Evolutionary conservation across 208 protist species (phyloP), one percentile per base, ranked within the genome.

Genomic region (Sergeia podlipaevii): DNA sequence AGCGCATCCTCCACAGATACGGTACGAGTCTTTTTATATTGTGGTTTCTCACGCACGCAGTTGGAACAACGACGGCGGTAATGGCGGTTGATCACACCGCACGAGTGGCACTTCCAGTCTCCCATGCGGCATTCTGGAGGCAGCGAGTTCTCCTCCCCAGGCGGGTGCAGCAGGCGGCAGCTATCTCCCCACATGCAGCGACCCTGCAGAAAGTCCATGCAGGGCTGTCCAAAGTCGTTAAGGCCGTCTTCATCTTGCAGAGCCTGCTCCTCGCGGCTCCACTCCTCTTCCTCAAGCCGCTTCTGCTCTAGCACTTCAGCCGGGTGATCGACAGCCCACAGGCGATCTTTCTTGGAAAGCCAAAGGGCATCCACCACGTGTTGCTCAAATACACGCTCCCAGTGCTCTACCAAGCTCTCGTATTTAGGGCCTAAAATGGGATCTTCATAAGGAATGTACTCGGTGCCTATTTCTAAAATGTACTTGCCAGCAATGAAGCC

Each of bases 41-140:
- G 90, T 49, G 84, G 81, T 64, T 93, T 93, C 67, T 96, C 90
- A 18, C 76, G 74, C 32, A 92, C 81, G 56, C 90, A 96, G 65
- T 81, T 89, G n/a, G 77, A 78, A 70, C 90, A 96, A 41, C 86
- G 78, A 21, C 85, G 78, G 33, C 89, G 86, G 67, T 87, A 96
- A 67, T 96, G 90, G 0, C 90, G 86, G 71, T 96, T 96, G 52
- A 96, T 96, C 27, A 81, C 80, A 48, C 86, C 90, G 45, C 90
- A 96, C 3, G 73, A 73, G 3, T 70, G 54, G 60, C 90, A 96
- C 67, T 94, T 93, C 87, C 90, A 96, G 69, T 96, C 90, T 0
- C 90, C 90, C 49, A 89, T 78, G 20, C 87, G 80, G 59, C 86
- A 93, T 64, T 93, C 86, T 7, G 65, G 65, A 27, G 90, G 90